Evolutionary conservation across 1,284 basidiomycete genomes (phyloP).

Genomic region (Ustilago hordei): DNA sequence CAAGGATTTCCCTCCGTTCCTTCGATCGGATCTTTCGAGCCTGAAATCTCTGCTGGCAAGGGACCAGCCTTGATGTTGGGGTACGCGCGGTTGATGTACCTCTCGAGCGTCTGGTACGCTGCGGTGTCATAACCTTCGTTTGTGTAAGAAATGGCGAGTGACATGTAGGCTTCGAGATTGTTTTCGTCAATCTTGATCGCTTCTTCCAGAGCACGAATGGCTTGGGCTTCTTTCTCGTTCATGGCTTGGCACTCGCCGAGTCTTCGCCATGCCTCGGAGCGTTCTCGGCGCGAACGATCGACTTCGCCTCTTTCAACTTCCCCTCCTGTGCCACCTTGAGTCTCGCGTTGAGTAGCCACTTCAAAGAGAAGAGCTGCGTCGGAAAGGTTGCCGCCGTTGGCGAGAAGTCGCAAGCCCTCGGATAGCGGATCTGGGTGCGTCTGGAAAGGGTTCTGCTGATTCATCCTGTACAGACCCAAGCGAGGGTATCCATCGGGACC

Average conservation of each 20-base stretch:
- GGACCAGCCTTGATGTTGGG: constrained; percentile 73
- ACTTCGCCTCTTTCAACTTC: constrained; percentile 78
- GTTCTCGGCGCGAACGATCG: constrained; percentile 57
- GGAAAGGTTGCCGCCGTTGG: constrained; percentile 82
- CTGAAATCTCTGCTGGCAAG: constrained; percentile 75
- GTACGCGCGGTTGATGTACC: constrained; percentile 84
- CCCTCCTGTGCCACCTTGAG: constrained; percentile 68
- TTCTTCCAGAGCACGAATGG: constrained; percentile 74
- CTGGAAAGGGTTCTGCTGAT: constrained; percentile 76
- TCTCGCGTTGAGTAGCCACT: constrained; percentile 75
- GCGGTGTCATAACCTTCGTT: constrained; percentile 93
- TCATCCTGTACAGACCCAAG: constrained; percentile 61
- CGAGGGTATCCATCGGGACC: constrained; percentile 64
- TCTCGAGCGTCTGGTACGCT: constrained; percentile 86
- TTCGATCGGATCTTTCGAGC: constrained; percentile 72
- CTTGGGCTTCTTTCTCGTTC: constrained; percentile 81
- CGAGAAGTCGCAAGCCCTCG: constrained; percentile 76
- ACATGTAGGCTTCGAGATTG: constrained; percentile 74
- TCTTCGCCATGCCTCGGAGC: constrained; percentile 90
- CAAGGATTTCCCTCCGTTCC: constrained; percentile 75
- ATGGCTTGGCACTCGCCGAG: constrained; percentile 94
- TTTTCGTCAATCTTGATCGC: constrained; percentile 77
- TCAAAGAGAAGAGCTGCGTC: constrained; percentile 87
- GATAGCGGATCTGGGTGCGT: constrained; percentile 72
- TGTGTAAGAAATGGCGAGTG: constrained; percentile 92